Conservation (phyloP, 148 eudicot species). For the Beta vulgaris region DNA sequence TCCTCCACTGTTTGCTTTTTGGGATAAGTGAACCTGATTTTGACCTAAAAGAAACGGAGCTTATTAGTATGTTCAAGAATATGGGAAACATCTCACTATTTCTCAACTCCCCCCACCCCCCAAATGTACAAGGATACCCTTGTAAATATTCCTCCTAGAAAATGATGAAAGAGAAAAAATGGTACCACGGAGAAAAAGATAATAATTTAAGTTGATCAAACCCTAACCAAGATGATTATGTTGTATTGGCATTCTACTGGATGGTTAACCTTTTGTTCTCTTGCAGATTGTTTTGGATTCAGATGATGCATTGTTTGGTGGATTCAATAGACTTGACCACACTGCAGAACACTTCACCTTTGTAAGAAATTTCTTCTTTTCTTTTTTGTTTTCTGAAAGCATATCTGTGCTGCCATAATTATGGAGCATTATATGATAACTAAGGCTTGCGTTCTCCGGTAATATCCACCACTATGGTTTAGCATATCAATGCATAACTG, state of each 20-base stretch:
- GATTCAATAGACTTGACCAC: conserved; percentile 70
- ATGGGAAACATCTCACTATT: too few species aligned
- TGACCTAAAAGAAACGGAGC: neutral
- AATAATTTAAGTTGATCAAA: too few species aligned
- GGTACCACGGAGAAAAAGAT: neutral
- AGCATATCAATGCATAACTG: neutral
- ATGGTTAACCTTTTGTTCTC: conserved; percentile 4
- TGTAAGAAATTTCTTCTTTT: conserved; percentile 41
- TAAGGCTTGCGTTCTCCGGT: too few species aligned
- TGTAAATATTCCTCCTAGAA: too few species aligned
- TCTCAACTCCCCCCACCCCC: neutral
- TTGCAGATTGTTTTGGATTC: conserved; percentile 85
- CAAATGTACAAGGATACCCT: neutral
- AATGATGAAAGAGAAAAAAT: neutral
- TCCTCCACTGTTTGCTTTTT: neutral
- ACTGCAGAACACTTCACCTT: conserved; percentile 64
- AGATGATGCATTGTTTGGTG: conserved; percentile 74
- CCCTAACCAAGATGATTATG: too few species aligned
- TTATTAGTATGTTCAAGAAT: neutral
- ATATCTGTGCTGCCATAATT: too few species aligned
- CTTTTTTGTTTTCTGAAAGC: too few species aligned
- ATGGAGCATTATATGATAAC: too few species aligned
- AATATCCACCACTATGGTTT: too few species aligned
- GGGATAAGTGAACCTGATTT: neutral
- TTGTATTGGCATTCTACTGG: neutral